Percentiles rank a stretch among this genome's conserved stretches.
These are phyloP conservation scores for Sporothrix sp. DNA, from an alignment of 2,329 filamentous ascomycete species.

Conservation along the genomic window DNA sequence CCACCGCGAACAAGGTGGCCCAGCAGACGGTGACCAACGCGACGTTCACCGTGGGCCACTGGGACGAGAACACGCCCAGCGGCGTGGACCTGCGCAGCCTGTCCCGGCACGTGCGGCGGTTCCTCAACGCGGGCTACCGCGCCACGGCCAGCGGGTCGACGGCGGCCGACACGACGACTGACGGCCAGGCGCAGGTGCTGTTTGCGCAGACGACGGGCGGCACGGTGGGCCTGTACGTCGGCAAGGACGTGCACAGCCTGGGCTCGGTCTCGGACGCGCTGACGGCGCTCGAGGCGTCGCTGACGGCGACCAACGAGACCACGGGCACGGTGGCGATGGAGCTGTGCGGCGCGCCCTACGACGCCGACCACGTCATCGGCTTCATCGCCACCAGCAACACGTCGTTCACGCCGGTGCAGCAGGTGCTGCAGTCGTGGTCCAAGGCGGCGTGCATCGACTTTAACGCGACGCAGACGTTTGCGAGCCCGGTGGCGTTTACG, in stretches of 20 bases:
- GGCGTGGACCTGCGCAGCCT: slow-evolving; percentile 20
- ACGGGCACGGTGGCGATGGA: slow-evolving; percentile 27
- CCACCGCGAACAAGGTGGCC: not conserved
- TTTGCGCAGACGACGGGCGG: slow-evolving; percentile 24
- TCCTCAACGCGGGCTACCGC: slow-evolving; percentile 19
- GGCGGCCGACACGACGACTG: not conserved
- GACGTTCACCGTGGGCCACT: slow-evolving; percentile 24
- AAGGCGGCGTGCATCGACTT: slow-evolving; percentile 21
- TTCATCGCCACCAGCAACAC: slow-evolving; percentile 25
- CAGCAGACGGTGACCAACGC: slow-evolving; percentile 17
- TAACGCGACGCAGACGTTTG: slow-evolving; percentile 15
- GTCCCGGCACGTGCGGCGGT: slow-evolving; percentile 23
- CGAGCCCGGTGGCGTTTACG: not conserved
- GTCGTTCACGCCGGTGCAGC: slow-evolving; percentile 25
- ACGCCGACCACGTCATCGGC: slow-evolving; percentile 27
- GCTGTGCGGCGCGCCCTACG: slow-evolving; percentile 25
- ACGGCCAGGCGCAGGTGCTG: slow-evolving; percentile 20
- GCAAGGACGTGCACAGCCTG: slow-evolving; percentile 22
- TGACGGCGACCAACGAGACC: slow-evolving; percentile 19
- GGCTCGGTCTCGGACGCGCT: slow-evolving; percentile 20
- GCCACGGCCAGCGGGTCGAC: not conserved
- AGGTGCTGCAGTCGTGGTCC: slow-evolving; percentile 23
- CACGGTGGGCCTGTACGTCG: slow-evolving; percentile 29
- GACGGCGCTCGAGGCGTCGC: slow-evolving; percentile 21
- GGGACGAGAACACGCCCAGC: slow-evolving; percentile 12